Conservation (phyloP, 805 yeast species). For the Starmerella floris region DNA sequence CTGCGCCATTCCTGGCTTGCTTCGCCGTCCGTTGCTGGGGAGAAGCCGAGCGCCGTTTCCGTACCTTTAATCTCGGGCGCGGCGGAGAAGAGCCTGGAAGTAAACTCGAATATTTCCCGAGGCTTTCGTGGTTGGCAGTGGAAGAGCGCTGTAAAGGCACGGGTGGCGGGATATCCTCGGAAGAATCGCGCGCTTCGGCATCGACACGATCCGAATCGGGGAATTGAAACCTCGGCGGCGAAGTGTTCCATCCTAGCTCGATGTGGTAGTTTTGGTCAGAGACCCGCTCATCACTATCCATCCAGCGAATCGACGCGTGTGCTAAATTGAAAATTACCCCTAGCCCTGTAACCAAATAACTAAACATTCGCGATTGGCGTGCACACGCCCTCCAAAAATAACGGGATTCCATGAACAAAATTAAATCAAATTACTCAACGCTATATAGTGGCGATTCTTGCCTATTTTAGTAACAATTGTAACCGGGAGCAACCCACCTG, state of each 20-base stretch:
- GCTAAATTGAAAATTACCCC: background rate
- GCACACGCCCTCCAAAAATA: no score
- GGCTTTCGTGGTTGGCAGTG: slow-evolving; percentile 2
- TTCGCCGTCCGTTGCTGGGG: background rate
- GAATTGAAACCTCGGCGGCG: slow-evolving; percentile 6
- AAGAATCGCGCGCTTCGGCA: background rate
- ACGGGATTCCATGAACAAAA: no score
- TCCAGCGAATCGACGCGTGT: background rate
- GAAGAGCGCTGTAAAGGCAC: background rate
- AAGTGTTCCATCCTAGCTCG: slow-evolving; percentile 14
- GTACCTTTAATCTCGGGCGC: slow-evolving; percentile 7
- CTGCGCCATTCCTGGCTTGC: background rate
- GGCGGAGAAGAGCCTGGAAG: slow-evolving; percentile 19
- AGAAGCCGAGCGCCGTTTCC: background rate
- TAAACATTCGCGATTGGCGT: no score
- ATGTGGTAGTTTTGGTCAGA: background rate
- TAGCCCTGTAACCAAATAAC: no score
- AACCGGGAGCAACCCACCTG: no score
- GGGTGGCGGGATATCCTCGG: background rate
- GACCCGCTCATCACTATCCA: slow-evolving; percentile 4
- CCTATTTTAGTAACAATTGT: no score
- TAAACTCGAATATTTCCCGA: slow-evolving; percentile 13
- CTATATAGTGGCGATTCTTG: no score
- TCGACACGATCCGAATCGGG: slow-evolving; percentile 4
- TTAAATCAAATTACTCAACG: no score